Conservation (phyloP, 1,139 yeast genomes). For the Lodderomyces theae region DNA sequence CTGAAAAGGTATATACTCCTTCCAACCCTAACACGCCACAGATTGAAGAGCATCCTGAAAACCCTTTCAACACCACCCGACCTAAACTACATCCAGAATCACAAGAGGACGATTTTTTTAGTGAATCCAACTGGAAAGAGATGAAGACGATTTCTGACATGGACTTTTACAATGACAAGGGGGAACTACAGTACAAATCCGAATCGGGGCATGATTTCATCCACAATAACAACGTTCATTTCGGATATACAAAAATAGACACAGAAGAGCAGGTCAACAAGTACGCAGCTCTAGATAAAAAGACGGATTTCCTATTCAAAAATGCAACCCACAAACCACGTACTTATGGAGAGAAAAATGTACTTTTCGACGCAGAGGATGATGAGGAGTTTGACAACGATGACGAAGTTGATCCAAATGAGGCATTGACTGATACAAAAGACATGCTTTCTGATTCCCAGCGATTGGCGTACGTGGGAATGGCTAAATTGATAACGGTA, state of each 20-base stretch:
- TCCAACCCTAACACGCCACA: not conserved
- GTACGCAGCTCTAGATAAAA: conserved; percentile 68
- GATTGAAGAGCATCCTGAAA: not conserved
- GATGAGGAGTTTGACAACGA: conserved; percentile 32
- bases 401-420: conserved; percentile 48
- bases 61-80: not conserved
- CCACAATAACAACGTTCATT: conserved; percentile 22
- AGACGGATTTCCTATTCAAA: conserved; percentile 76
- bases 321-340: conserved; percentile 14
- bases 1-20: not conserved
- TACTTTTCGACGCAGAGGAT: conserved; percentile 26
- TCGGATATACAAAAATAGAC: conserved; percentile 86
- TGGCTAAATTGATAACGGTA: conserved; percentile 70
- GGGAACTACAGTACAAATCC: conserved; percentile 42
- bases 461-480: conserved; percentile 88
- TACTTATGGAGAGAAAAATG: conserved; percentile 21
- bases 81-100: not conserved
- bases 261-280: conserved; percentile 84
- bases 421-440: conserved; percentile 77
- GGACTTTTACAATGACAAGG: conserved; percentile 52
- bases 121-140: conserved; percentile 46
- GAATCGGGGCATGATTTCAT: conserved; percentile 21
- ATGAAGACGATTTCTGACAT: conserved; percentile 51
- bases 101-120: conserved; percentile 38
- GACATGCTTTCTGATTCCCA: conserved; percentile 79